A percentile compares a stretch with the other conserved stretches of the same genome.
phyloP scores from a whole-genome alignment of 176 grass and related monocot species.

The Rhynchospora breviuscula region DNA sequence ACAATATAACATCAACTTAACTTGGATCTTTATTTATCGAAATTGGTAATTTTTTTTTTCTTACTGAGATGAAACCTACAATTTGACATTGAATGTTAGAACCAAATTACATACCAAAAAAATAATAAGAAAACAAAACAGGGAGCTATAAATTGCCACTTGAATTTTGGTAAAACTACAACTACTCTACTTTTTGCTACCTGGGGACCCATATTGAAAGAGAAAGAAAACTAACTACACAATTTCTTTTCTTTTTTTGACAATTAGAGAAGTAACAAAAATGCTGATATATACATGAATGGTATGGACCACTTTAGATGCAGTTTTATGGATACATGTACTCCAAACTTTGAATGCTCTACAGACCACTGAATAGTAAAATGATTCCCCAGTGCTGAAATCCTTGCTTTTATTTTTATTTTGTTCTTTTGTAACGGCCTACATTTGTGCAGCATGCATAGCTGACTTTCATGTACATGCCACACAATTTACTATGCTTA shows the following conservation, averaged over 20 bases:
- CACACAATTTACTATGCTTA: neutral
- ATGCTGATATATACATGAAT: conserved; percentile 10
- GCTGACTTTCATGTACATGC: neutral
- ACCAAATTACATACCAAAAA: neutral
- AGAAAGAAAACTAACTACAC: conserved; percentile 3
- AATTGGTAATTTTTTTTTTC: too few species aligned
- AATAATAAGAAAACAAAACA: neutral
- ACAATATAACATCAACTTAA: too few species aligned
- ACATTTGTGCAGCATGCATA: neutral
- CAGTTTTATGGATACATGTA: neutral
- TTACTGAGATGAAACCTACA: neutral
- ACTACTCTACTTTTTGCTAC: conserved; percentile 1
- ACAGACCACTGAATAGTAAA: conserved; percentile 3
- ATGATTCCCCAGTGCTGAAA: neutral
- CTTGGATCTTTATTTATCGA: too few species aligned
- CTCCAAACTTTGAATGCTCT: conserved; percentile 2
- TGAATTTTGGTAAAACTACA: conserved; percentile 14
- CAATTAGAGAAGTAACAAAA: neutral
- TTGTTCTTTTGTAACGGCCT: neutral
- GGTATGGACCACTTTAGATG: neutral
- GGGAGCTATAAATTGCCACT: neutral
- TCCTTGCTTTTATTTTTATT: neutral
- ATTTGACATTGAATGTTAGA: neutral
- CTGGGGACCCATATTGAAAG: conserved; percentile 22
- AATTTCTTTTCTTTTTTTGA: too few species aligned